Base-by-base conservation (phyloP, 1,284 basidiomycete species). In the Apiotrichum sp. region DNA sequence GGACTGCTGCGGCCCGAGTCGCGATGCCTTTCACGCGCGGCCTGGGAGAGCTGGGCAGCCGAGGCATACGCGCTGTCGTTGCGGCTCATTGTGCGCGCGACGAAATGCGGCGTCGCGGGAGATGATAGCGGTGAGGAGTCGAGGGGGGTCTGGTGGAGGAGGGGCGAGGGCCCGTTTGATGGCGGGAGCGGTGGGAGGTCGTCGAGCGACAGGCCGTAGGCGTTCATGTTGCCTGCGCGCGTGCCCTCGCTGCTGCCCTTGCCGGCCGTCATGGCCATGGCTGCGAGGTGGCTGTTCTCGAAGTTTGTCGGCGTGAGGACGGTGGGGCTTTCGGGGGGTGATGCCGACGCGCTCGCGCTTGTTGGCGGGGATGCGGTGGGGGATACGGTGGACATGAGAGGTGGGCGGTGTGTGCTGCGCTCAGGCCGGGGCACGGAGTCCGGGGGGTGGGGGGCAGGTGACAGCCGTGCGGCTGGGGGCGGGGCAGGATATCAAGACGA, bases 311-410 rank as follows among this genome's bases (percentile, higher is more conserved):
- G 58, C 0, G 58, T 59, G 29, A 50, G 38, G 14, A 56, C 29
- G 11, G n/a, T 50, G n/a, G 58, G 58, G 44, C 58, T 59, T 11
- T 56, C 58, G 3, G 58, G 58, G 33, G 58, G 58, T 1, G 58
- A 59, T 22, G 41, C 35, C 47, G 58, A 59, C 5, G 50, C 9
- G 29, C 53, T 59, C 39, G 45, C 11, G 1, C 35, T 38, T 6
- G 36, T 48, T 10, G 35, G 47, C n/a, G 47, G 36, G 10, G 47
- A 48, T 6, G 16, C 7, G 9, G 40, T 39, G 29, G 13, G 38
- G 13, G 33, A 47, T 13, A 31, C n/a, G 11, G 40, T 3, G 13
- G 45, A 48, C 50, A 48, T 56, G 50, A 38, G 22, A 10, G 16
- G 22, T 22, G 22, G 22, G 22, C 22, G 22, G 22, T 22, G 22